Evolutionary conservation across 2,329 filamentous ascomycete species (phyloP).

Genomic region (Nigrograna mackinnonii): DNA sequence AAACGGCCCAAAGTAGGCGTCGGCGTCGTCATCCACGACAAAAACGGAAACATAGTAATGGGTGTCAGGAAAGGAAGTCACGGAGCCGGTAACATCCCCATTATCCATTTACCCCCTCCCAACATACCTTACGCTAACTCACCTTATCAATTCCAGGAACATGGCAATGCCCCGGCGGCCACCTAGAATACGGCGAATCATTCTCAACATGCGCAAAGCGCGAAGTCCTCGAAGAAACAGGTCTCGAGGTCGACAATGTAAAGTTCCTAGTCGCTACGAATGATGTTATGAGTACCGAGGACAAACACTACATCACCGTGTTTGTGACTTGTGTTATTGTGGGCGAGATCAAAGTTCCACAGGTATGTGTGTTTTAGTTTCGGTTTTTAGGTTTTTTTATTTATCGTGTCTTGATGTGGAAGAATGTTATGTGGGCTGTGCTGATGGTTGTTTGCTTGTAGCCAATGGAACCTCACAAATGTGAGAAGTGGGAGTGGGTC

Average conservation of each 20-base stretch:
- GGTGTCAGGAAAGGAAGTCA: conserved; percentile 52
- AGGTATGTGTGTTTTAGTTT: conserved; percentile 52
- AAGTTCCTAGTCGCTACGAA: conserved; percentile 67
- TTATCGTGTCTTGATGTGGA: neutral
- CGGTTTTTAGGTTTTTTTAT: conserved; percentile 13
- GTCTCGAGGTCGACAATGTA: conserved; percentile 52
- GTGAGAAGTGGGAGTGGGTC: conserved; percentile 58
- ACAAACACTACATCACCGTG: conserved; percentile 75
- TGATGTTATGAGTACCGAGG: conserved; percentile 61
- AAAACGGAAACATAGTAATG: conserved; percentile 48
- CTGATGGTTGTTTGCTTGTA: conserved; percentile 8
- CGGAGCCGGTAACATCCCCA: conserved; percentile 45
- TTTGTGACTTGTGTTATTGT: conserved; percentile 63
- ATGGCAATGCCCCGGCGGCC: conserved; percentile 73
- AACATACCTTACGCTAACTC: conserved; percentile 5
- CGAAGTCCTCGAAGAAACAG: conserved; percentile 74
- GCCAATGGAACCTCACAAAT: conserved; percentile 55
- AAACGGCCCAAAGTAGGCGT: conserved; percentile 49
- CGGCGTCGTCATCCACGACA: conserved; percentile 51
- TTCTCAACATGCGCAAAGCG: conserved; percentile 65
- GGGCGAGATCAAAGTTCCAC: conserved; percentile 53
- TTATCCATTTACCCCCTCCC: neutral
- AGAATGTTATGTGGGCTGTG: neutral
- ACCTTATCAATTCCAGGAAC: conserved; percentile 48
- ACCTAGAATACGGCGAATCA: conserved; percentile 71